A percentile compares a stretch with the other conserved stretches of the same genome.
Evolutionary conservation across 106 monocot genomes (phyloP).

Genomic region (Allium sativum): DNA sequence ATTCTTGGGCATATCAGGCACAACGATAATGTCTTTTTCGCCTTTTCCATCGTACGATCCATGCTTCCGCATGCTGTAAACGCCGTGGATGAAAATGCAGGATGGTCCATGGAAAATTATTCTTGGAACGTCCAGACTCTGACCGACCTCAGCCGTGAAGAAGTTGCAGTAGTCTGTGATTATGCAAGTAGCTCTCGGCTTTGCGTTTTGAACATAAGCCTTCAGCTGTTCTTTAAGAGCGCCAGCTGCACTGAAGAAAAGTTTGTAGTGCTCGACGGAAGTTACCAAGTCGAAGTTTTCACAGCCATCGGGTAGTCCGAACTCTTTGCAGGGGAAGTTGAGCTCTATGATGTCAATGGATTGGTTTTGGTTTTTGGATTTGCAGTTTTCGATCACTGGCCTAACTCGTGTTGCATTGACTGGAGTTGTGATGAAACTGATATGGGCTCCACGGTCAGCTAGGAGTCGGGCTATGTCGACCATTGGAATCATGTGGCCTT

Average conservation of each 20-base stretch:
- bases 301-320: conserved; percentile 11
- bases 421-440: conserved; percentile 3
- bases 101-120: conserved; percentile 1
- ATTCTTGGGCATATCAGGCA: not conserved
- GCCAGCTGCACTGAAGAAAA: not conserved
- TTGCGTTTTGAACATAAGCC: not conserved
- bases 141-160: not conserved
- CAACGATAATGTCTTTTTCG: not conserved
- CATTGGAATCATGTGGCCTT: conserved; percentile 1
- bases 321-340: not conserved
- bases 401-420: not conserved
- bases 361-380: too few relatives aligned
- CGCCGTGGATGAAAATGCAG: not conserved
- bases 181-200: not conserved
- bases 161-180: not conserved
- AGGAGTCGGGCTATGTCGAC: conserved; percentile 5
- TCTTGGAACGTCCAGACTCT: not conserved
- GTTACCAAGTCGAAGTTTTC: conserved; percentile 8
- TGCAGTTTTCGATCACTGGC: not conserved
- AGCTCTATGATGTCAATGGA: conserved; percentile 2
- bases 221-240: not conserved
- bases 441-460: not conserved
- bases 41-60: too few relatives aligned
- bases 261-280: not conserved
- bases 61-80: too few relatives aligned